A percentile compares a stretch with the other conserved stretches of the same genome.
These are phyloP conservation scores for Plasmodium gallinaceum DNA, from an alignment of 169 alveolate genomes.

Conservation along the genomic window DNA sequence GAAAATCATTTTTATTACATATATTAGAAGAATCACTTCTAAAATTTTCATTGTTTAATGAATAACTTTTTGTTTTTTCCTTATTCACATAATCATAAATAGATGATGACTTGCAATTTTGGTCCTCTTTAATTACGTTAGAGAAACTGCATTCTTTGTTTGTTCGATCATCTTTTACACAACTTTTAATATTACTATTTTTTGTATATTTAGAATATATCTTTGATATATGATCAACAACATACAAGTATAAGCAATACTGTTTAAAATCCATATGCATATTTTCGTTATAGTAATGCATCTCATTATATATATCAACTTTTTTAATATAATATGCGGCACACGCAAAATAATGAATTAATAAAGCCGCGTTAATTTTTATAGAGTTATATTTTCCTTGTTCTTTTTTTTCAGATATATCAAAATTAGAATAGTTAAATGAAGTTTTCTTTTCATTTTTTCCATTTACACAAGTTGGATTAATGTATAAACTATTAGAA, in stretches of 20 bases:
- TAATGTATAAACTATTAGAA: constrained; percentile 28
- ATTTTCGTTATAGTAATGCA: constrained; percentile 30
- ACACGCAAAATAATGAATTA: constrained; percentile 83
- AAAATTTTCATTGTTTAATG: neutral
- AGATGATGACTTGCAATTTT: neutral
- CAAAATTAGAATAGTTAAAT: constrained; percentile 38
- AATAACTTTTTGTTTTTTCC: constrained; percentile 4
- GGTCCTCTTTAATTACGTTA: constrained; percentile 11
- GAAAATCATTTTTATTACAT: constrained; percentile 13
- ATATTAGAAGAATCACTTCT: neutral
- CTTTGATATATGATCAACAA: constrained; percentile 68
- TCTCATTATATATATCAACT: constrained; percentile 42
- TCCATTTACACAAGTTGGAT: constrained; percentile 9
- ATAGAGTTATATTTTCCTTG: constrained; percentile 24
- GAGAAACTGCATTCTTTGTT: neutral
- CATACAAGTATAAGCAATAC: constrained; percentile 55
- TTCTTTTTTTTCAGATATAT: constrained; percentile 58
- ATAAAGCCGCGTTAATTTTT: constrained; percentile 76
- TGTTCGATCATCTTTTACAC: neutral
- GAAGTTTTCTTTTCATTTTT: constrained; percentile 25
- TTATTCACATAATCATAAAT: constrained; percentile 1
- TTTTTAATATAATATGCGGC: constrained; percentile 71
- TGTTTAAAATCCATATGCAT: constrained; percentile 45
- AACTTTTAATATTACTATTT: neutral
- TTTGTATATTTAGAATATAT: constrained; percentile 41